Evolutionary conservation across 2,329 filamentous ascomycete genomes (phyloP), one percentile per base, ranked within the genome.

Genomic region (Phaeosphaeriaceae sp.): DNA sequence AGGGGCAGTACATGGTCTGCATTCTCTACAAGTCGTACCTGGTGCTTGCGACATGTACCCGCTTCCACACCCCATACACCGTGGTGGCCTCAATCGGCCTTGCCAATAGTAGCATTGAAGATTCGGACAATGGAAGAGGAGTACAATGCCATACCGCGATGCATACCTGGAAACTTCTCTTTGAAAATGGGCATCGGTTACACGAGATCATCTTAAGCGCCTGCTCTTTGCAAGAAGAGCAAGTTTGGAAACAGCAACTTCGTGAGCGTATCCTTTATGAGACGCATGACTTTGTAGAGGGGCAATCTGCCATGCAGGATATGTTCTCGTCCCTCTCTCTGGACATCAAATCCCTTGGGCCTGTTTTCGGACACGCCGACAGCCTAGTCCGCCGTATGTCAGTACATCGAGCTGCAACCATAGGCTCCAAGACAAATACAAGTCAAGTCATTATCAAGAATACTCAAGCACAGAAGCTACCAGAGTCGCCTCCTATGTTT

Each of bases 111-210:
- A 87, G 79, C 48, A 73, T 94, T 23, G 88, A 92, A 67, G 84
- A 89, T 47, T 77, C 84, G 3, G 87, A 92, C 65, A 92, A 93
- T 68, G 87, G 87, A 16, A 82, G 85, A 96, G 92, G 91, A 0
- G 71, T 97, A 6, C 91, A 93, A 78, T 97, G 92, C 64, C 87
- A 94, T 56, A 90, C 89, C 3, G 89, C 90, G 1, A 86, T 89
- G 0, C 90, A 90, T 70, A 94, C 92, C 1, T 97, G 92, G 93
- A 99, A 97, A 70, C 66, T 97, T 9, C 81, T 90, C 2, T 97
- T 97, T 64, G 87, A 94, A 68, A 84, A 84, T 57, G 81, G 88
- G 48, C 83, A 88, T 58, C 85, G 89, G 51, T 78, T 93, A 44
- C 93, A 90, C 68, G 93, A 97, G 72, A 75, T 96, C 13, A 85